Evolutionary conservation across 352 stramenopile species (phyloP).

Genomic region (Globisporangium lucens): DNA sequence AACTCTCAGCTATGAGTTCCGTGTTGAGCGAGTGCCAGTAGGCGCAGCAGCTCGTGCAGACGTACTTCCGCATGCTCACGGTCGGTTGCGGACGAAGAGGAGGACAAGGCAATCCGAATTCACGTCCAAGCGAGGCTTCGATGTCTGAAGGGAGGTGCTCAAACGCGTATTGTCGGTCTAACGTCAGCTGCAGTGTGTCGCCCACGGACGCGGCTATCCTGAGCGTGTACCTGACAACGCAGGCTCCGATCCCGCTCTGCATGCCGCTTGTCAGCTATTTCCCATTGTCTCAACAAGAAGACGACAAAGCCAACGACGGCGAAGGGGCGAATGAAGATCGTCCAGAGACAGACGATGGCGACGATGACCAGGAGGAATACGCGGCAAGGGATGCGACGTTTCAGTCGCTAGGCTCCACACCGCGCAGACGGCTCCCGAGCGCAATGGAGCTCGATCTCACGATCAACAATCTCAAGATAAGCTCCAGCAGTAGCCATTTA

Average conservation of each 20-base stretch:
- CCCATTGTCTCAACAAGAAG: not conserved
- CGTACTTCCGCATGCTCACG: conserved; percentile 67
- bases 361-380: not conserved
- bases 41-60: conserved; percentile 47
- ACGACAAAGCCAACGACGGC: not conserved
- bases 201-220: conserved; percentile 42
- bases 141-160: conserved; percentile 17
- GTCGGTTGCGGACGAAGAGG: conserved; percentile 28
- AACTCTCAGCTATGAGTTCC: not conserved
- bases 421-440: conserved; percentile 45
- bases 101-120: not conserved
- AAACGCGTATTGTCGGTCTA: conserved; percentile 42
- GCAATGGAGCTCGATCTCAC: conserved; percentile 49
- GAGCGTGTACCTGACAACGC: conserved; percentile 47
- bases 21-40: conserved; percentile 23
- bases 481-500: not conserved
- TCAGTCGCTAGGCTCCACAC: conserved; percentile 25
- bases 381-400: not conserved
- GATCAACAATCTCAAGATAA: conserved; percentile 25
- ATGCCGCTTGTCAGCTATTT: conserved; percentile 16
- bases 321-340: conserved; percentile 15
- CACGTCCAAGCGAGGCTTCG: not conserved
- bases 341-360: conserved; percentile 14
- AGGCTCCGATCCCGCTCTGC: conserved; percentile 43
- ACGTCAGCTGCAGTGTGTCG: conserved; percentile 11